phyloP scores from a whole-genome alignment of 805 yeast species.

The Candida montana region DNA sequence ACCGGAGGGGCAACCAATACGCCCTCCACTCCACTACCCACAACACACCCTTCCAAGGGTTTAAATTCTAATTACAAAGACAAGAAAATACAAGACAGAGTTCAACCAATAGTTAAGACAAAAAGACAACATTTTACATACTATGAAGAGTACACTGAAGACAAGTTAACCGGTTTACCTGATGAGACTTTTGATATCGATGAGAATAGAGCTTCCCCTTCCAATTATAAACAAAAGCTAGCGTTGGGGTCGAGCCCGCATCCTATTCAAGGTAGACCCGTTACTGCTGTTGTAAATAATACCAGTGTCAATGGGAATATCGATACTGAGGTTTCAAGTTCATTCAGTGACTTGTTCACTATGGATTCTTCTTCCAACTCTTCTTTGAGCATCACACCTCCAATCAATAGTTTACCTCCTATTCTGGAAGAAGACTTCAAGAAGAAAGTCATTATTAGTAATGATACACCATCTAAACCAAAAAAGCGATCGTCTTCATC shows the following conservation, averaged over 20 bases:
- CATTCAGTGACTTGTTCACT: slow-evolving; percentile 26
- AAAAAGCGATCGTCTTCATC: not conserved
- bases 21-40: slow-evolving; percentile 1
- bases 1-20: slow-evolving; percentile 4
- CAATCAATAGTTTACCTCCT: slow-evolving; percentile 18
- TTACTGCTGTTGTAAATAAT: slow-evolving; percentile 1
- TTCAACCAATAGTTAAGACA: slow-evolving; percentile 13
- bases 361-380: slow-evolving; percentile 17
- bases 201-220: no score
- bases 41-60: slow-evolving; percentile 1
- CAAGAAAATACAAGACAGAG: slow-evolving; percentile 18
- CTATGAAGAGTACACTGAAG: slow-evolving; percentile 12
- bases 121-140: slow-evolving; percentile 14
- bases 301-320: slow-evolving; percentile 7
- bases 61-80: slow-evolving; percentile 16
- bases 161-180: no score
- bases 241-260: not conserved
- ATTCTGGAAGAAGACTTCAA: slow-evolving; percentile 18
- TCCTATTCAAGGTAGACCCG: slow-evolving; percentile 2
- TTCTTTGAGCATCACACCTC: slow-evolving; percentile 23
- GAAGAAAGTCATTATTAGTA: not conserved
- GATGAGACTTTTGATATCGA: slow-evolving; percentile 10
- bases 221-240: not conserved
- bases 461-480: not conserved
- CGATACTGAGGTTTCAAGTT: slow-evolving; percentile 21